Conservation (phyloP, 1,284 basidiomycete genomes). For the Fistulina hepatica region DNA sequence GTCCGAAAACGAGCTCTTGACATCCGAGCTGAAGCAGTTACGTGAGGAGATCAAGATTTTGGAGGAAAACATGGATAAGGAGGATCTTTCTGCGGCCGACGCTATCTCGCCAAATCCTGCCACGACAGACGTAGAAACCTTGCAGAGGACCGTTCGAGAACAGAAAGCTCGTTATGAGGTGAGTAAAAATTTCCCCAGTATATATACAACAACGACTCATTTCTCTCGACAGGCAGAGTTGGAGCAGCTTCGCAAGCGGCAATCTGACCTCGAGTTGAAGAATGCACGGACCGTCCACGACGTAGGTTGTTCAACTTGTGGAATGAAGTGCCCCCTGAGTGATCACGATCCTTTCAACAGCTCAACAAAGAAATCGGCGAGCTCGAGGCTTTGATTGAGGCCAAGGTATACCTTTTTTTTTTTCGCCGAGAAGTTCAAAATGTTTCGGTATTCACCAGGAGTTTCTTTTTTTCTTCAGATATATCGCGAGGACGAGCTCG, state of each 20-base stretch:
- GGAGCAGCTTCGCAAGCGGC: constrained; percentile 58
- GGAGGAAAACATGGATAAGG: constrained; percentile 67
- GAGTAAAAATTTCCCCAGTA: constrained; percentile 11
- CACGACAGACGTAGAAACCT: constrained; percentile 24
- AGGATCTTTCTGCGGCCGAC: constrained; percentile 39
- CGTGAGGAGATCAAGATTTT: constrained; percentile 59
- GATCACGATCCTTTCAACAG: constrained; percentile 32
- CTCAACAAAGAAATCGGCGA: constrained; percentile 87
- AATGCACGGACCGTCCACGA: constrained; percentile 59
- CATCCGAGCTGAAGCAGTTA: constrained; percentile 58
- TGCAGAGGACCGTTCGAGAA: constrained; percentile 36
- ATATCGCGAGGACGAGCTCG: constrained; percentile 89
- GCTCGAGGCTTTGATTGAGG: constrained; percentile 80
- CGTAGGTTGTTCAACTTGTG: constrained; percentile 30
- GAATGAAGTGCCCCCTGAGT: constrained; percentile 5
- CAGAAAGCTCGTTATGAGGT: constrained; percentile 48
- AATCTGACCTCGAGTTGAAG: constrained; percentile 63
- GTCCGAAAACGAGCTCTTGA: constrained; percentile 64
- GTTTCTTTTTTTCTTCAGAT: constrained; percentile 50
- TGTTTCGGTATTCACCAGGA: too few species aligned
- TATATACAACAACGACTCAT: constrained; percentile 8
- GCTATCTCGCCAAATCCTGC: constrained; percentile 32
- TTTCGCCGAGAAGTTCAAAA: too few species aligned
- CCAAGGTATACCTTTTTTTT: constrained; percentile 46
- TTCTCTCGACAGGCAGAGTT: constrained; percentile 44